These are phyloP conservation scores for Ustilago sp. DNA, from an alignment of 1,284 basidiomycete genomes.

Conservation along the genomic window DNA sequence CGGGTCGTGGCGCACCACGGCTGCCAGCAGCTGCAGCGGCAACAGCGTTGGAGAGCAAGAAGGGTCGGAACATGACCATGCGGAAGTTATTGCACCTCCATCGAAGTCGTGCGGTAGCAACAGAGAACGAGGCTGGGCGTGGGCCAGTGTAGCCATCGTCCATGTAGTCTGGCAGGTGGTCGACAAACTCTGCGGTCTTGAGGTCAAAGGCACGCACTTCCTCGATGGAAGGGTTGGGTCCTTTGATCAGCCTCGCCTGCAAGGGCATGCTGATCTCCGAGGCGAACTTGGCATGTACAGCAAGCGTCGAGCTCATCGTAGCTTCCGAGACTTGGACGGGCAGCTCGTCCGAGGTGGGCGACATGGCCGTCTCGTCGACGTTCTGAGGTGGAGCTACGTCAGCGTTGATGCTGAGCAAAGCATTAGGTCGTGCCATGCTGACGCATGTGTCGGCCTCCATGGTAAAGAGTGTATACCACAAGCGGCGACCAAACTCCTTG, in stretches of 20 bases:
- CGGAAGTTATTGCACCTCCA: constrained; percentile 57
- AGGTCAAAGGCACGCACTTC: constrained; percentile 50
- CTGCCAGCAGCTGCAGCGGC: constrained; percentile 43
- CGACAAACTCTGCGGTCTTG: constrained; percentile 51
- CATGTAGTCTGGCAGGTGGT: constrained; percentile 49
- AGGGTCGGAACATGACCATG: constrained; percentile 56
- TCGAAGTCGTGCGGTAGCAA: constrained; percentile 42
- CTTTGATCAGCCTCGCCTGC: constrained; percentile 43
- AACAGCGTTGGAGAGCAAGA: constrained; percentile 49
- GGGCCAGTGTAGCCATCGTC: constrained; percentile 32
- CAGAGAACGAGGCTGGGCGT: constrained; percentile 43
- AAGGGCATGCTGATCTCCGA: constrained; percentile 51
- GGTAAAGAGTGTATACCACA: constrained; percentile 53
- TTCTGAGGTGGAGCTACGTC: constrained; percentile 47
- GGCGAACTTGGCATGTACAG: constrained; percentile 46
- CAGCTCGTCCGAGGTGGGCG: constrained; percentile 35
- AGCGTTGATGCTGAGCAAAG: constrained; percentile 41
- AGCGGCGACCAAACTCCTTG: constrained; percentile 43
- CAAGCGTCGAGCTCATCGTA: constrained; percentile 47
- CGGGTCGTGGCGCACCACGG: constrained; percentile 34
- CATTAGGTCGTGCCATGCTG: constrained; percentile 53
- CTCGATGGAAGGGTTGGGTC: constrained; percentile 46
- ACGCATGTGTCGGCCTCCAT: constrained; percentile 55
- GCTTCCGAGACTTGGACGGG: constrained; percentile 38
- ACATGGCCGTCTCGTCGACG: constrained; percentile 51